phyloP scores from a whole-genome alignment of 768 basidiomycete genomes.

The Favolaschia claudopus region DNA sequence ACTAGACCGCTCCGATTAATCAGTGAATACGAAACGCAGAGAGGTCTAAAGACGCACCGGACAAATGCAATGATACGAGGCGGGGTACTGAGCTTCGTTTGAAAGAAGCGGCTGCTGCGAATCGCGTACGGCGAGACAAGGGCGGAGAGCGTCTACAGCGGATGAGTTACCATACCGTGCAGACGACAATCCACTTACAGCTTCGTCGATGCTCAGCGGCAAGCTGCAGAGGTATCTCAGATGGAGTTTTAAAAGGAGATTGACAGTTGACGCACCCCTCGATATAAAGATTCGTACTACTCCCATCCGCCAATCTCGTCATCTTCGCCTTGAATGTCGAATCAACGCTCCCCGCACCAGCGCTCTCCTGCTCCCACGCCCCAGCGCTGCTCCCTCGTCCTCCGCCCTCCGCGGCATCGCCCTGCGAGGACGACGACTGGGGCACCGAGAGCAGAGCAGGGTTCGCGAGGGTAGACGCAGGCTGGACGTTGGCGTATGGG shows the following conservation, averaged over 20 bases:
- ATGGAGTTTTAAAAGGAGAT: neutral
- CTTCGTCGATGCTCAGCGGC: slow-evolving; percentile 73
- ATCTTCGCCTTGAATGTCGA: slow-evolving; percentile 78
- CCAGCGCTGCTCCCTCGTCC: no score
- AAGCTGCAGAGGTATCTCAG: slow-evolving; percentile 48
- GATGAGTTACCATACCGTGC: slow-evolving; percentile 1
- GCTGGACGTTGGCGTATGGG: slow-evolving; percentile 54
- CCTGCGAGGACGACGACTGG: no score
- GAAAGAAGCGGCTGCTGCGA: slow-evolving; percentile 81
- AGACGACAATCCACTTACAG: slow-evolving; percentile 44
- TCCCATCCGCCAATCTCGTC: slow-evolving; percentile 72
- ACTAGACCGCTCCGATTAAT: slow-evolving; percentile 42
- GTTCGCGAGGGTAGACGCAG: slow-evolving; percentile 26
- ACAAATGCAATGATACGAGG: slow-evolving; percentile 86
- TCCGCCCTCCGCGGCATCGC: no score
- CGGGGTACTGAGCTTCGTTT: slow-evolving; percentile 77
- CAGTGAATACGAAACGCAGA: slow-evolving; percentile 8
- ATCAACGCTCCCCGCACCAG: slow-evolving; percentile 29
- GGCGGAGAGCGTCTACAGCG: slow-evolving; percentile 61
- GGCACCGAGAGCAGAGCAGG: no score
- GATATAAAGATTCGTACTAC: slow-evolving; percentile 82
- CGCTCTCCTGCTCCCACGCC: slow-evolving; percentile 33
- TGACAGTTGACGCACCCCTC: slow-evolving; percentile 59
- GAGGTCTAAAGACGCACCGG: slow-evolving; percentile 52
- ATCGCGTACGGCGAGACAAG: slow-evolving; percentile 77